Base-by-base conservation (phyloP, 2,329 filamentous ascomycete genomes). In the Colletotrichum sojae region DNA sequence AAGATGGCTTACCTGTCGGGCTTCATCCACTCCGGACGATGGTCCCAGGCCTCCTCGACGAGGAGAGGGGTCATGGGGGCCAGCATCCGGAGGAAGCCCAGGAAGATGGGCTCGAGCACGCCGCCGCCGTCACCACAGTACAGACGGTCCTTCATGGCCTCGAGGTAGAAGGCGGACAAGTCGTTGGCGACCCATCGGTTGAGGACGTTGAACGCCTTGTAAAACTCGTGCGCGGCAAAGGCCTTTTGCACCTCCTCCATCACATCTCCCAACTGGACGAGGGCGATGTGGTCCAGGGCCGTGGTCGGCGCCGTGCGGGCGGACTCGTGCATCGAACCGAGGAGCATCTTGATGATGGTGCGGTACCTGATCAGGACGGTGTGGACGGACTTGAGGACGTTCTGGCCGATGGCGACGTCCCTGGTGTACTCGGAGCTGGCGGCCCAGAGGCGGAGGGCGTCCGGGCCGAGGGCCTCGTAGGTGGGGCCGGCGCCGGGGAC, bases 131-230 rank as follows among this genome's bases (percentile, higher is more conserved):
- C 88, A 36, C 92, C 93, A 53, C 95, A 96, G 83, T 99, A 99
- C 1, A 98, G 84, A 3, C 94, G 87, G 76, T 99, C 96, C 80
- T 99, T 99, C 74, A 95, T 86, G 0, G 93, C 90, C 80, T 99
- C 96, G 66, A 99, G 89, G 79, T 98, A 99, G 79, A 98, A 97
- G 0, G 95, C 92, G 0, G 94, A 98, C 25, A 99, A 86, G 73
- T 98, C 93, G 25, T 86, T 90, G 63, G 90, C 90, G 68, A 97
- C 86, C 91, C 95, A 98, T 71, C 89, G 88, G 79, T 95, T 97
- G 72, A 98, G 85, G 4, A 87, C 81, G 68, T 85, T 89, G 6
- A 94, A 84, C 13, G 88, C 95, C 79, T 90, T 92, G 85, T 94
- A 91, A 79, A 97, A 98, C 76, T 97, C 93, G 76, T 93, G 92